A percentile compares a stretch with the other conserved stretches of the same genome.
Conservation (phyloP, 2,329 filamentous ascomycete genomes). For the Fusarium liriodendri region DNA sequence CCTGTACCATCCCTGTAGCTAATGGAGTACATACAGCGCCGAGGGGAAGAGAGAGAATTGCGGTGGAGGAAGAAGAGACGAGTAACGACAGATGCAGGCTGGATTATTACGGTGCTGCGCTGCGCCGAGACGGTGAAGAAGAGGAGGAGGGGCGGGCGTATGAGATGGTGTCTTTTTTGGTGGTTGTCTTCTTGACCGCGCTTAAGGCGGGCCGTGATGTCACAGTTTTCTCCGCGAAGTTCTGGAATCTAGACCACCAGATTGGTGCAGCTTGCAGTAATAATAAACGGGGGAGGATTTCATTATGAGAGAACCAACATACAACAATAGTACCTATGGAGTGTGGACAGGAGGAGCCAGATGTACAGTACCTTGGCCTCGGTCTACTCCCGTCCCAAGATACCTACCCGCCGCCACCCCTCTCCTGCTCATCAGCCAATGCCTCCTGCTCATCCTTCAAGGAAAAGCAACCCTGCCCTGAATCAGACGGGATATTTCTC, state of each 20-base stretch:
- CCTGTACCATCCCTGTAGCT: conserved; percentile 33
- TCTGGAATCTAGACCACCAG: conserved; percentile 25
- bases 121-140: conserved; percentile 6
- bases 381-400: conserved; percentile 32
- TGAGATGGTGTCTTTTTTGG: neutral
- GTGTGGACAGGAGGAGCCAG: conserved; percentile 4
- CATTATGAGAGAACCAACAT: neutral
- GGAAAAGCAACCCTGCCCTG: neutral
- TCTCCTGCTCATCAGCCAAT: conserved; percentile 29
- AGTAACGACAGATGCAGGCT: conserved; percentile 12
- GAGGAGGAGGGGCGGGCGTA: neutral
- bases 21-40: conserved; percentile 18
- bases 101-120: conserved; percentile 11
- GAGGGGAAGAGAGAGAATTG: conserved; percentile 12
- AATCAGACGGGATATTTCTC: conserved; percentile 30
- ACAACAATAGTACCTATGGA: conserved; percentile 2
- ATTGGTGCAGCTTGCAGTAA: conserved; percentile 8
- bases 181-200: neutral
- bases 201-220: conserved; percentile 23
- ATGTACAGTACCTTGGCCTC: conserved; percentile 25
- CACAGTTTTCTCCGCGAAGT: conserved; percentile 17
- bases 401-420: conserved; percentile 6
- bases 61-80: conserved; percentile 15
- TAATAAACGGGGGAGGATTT: neutral
- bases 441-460: conserved; percentile 11